Percentiles rank a stretch among this genome's conserved stretches.
Evolutionary conservation across 345 rosid species (phyloP).

Genomic region (Viola odorata): DNA sequence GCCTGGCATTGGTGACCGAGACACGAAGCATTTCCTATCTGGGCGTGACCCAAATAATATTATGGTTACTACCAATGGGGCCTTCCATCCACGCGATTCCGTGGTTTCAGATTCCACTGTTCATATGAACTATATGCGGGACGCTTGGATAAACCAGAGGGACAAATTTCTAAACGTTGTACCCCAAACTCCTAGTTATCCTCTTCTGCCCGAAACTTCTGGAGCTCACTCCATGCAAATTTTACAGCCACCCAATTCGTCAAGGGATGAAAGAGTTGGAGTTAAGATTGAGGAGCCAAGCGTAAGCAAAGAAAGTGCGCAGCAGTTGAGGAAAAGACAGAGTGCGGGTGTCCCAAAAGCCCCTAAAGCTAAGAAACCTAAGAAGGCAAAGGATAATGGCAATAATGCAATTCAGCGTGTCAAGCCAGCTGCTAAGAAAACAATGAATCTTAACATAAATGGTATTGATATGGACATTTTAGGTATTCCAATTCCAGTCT

Average conservation of each 20-base stretch:
- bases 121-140: conserved; percentile 60
- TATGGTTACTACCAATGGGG: conserved; percentile 48
- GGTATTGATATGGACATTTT: conserved; percentile 90
- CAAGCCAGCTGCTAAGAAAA: conserved; percentile 75
- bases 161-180: conserved; percentile 67
- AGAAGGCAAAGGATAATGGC: conserved; percentile 68
- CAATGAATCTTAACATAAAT: conserved; percentile 69
- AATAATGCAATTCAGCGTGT: conserved; percentile 40
- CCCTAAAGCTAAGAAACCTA: conserved; percentile 67
- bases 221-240: conserved; percentile 57
- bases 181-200: conserved; percentile 40
- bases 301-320: conserved; percentile 38
- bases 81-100: conserved; percentile 54
- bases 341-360: conserved; percentile 38
- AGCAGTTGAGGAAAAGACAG: conserved; percentile 65
- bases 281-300: conserved; percentile 45
- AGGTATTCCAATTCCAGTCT: conserved; percentile 74
- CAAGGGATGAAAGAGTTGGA: conserved; percentile 41
- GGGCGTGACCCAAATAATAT: conserved; percentile 58
- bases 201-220: conserved; percentile 55
- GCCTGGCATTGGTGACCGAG: conserved; percentile 63
- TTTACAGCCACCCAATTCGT: conserved; percentile 48
- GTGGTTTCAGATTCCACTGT: conserved; percentile 45
- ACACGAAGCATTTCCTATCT: conserved; percentile 59
- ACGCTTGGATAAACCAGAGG: conserved; percentile 61